Percentiles rank a stretch among this genome's conserved stretches.
phyloP scores from a whole-genome alignment of 1,284 basidiomycete genomes.

The Hortiboletus rubellus region DNA sequence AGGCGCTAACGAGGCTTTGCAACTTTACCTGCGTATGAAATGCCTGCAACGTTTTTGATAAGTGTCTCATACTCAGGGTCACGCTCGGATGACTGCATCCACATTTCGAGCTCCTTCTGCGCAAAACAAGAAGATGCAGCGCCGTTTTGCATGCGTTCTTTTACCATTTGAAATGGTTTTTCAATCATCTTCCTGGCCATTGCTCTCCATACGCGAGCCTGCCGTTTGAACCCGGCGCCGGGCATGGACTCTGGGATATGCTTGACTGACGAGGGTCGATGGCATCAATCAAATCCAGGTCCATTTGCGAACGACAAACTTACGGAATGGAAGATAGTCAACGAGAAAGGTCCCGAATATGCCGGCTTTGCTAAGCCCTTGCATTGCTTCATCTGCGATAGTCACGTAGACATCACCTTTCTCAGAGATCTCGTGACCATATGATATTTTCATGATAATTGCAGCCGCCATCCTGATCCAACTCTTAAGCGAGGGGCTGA shows the following conservation, averaged over 20 bases:
- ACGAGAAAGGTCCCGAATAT: constrained; percentile 46
- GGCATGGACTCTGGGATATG: constrained; percentile 42
- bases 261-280: constrained; percentile 34
- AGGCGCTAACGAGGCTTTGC: neutral
- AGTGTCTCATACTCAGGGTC: constrained; percentile 35
- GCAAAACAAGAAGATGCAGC: constrained; percentile 37
- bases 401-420: constrained; percentile 45
- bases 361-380: constrained; percentile 39
- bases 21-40: constrained; percentile 41
- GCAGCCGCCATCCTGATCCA: constrained; percentile 37
- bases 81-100: constrained; percentile 25
- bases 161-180: constrained; percentile 41
- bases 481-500: neutral
- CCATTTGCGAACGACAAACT: constrained; percentile 8
- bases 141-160: constrained; percentile 38
- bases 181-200: constrained; percentile 41
- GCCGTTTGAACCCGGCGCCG: constrained; percentile 39
- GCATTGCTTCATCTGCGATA: constrained; percentile 42
- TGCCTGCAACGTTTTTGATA: constrained; percentile 46
- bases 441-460: constrained; percentile 42
- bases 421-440: constrained; percentile 39
- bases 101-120: constrained; percentile 38
- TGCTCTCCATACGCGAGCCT: constrained; percentile 42
- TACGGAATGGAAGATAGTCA: constrained; percentile 32
- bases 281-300: neutral